Evolutionary conservation across 805 yeast species (phyloP), one percentile per base, ranked within the genome.

Genomic region (Kodamaea sagamina): DNA sequence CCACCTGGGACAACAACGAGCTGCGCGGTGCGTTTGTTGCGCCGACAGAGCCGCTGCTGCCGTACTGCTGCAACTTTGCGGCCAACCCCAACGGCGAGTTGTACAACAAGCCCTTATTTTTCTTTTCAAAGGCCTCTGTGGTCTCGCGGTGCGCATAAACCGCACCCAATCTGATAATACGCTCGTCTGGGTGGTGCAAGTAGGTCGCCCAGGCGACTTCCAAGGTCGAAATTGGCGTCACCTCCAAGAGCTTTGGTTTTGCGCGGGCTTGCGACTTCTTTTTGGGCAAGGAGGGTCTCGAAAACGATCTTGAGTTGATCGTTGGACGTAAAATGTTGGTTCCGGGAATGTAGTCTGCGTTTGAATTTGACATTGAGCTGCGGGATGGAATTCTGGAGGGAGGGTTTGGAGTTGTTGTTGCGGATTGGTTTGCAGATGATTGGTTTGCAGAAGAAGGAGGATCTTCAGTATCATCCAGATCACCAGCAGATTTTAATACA

Each of bases 131-230:
- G 0, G 47, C 36, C 4, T 75, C 81, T 0, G 79, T 75, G 2
- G 67, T 55, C 6, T 74, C 65, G 39, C 67, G 62, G 4, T 68
- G 61, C 1, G 77, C 75, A 37, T 44, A 29, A 3, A 81, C 72
- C 22, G 79, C 75, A 1, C 85, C 87, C 22, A 73, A 74, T 47
- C 73, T 78, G 37, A 82, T 44, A 1, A 84, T 72, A 44, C 89
- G 68, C 54, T 85, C 93, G 39, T 81, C 81, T 1, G 71, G 62
- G 53, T 75, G 78, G 16, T 61, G 65, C 48, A 85, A 61, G 52
- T 67, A 81, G 29, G 70, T 67, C 4, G 70, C 68, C 85, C 88
- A 84, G 12, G 80, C 77, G 31, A 73, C 58, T 54, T 84, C 89
- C 6, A 80, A 52, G 11, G 76, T 67, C 1, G 77, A 68, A 62